Evolutionary conservation across 2,329 filamentous ascomycete species (phyloP), one percentile per base, ranked within the genome.

Genomic region (Pseudohalonectria lignicola): DNA sequence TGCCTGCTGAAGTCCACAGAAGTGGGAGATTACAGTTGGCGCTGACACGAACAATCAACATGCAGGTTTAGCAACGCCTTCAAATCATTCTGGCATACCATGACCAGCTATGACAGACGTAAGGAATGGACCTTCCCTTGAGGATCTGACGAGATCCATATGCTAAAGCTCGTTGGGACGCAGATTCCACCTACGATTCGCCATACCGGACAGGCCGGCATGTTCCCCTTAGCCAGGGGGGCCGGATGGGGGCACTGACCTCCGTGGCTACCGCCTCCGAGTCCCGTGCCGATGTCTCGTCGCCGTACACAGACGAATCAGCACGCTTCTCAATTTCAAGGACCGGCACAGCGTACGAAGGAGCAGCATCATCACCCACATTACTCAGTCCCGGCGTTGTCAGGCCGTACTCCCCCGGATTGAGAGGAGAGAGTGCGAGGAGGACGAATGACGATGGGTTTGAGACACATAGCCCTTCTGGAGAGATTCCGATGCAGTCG

Each of bases 401-500:
- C 48, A 74, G 82, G 13, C 84, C 87, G 33, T 96, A 96, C 62
- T 93, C 88, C 1, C 90, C 90, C 10, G 90, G 88, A 37, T 76
- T 93, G 69, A 76, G 88, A 50, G 90, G 86, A n/a, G 67, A 82
- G 41, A 71, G 78, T 37, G 83, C 82, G 49, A 73, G 74, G 49
- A 71, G 76, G 51, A 69, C 76, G 26, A 77, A 70, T 43, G 75
- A 77, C 47, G 74, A 79, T 41, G 74, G 76, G 34, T 79, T 83
- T 50, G 84, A 92, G 54, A 77, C 77, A 41, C 74, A 79, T 48
- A 78, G 66, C 63, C 64, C 76, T 64, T 54, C 59, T 5, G 84
- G 85, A 47, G 90, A 95, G 59, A 94, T 98, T 45, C 90, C 83
- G 49, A 92, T 98, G 86, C 92, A 95, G 63, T 83, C 83, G 44